These are phyloP conservation scores for Geranium brycei DNA, from an alignment of 345 rosid species.

Conservation along the genomic window DNA sequence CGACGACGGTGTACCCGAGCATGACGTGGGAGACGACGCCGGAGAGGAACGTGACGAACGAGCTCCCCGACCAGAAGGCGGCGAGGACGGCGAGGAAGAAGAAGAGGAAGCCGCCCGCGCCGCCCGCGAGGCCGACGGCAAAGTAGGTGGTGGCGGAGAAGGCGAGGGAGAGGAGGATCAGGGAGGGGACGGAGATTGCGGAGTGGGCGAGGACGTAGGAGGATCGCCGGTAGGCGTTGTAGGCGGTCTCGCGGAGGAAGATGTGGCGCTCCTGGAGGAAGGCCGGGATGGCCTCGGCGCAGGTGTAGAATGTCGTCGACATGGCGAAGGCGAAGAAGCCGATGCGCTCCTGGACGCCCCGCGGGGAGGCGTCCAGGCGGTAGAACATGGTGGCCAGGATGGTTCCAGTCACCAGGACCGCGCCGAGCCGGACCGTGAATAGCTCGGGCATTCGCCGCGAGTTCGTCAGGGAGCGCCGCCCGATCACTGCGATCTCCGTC, in stretches of 20 bases:
- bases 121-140: conserved; percentile 74
- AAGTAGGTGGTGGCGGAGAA: conserved; percentile 65
- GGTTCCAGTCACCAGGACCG: conserved; percentile 67
- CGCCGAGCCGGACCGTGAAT: conserved; percentile 61
- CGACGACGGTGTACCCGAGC: conserved; percentile 77
- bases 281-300: conserved; percentile 85
- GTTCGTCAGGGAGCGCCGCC: conserved; percentile 51
- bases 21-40: conserved; percentile 76
- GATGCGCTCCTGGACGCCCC: conserved; percentile 70
- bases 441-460: conserved; percentile 77
- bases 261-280: conserved; percentile 88
- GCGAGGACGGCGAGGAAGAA: conserved; percentile 53
- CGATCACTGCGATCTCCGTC: conserved; percentile 69
- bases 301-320: conserved; percentile 90
- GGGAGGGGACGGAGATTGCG: conserved; percentile 53
- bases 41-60: conserved; percentile 81
- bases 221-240: conserved; percentile 80
- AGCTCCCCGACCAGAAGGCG: conserved; percentile 90
- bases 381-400: conserved; percentile 77
- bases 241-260: conserved; percentile 92
- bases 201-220: conserved; percentile 86
- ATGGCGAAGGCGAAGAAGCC: conserved; percentile 94
- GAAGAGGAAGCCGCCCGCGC: conserved; percentile 55
- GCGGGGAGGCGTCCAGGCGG: conserved; percentile 67
- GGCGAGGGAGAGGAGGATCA: conserved; percentile 48